These are phyloP conservation scores for Cladosporium colombiae DNA, from an alignment of 2,329 filamentous ascomycete species.

Conservation along the genomic window DNA sequence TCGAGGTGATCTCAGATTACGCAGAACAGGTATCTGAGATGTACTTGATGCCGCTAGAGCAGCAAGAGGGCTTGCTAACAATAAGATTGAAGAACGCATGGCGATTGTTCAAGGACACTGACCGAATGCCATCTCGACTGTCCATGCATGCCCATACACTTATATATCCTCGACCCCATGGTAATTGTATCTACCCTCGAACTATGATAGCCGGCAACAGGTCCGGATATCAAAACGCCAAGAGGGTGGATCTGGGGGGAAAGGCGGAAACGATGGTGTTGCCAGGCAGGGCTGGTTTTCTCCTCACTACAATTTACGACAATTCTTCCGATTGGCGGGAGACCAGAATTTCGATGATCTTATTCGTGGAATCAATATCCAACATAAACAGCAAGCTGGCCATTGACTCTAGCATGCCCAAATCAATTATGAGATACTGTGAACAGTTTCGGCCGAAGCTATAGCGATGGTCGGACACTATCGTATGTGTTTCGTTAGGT, in stretches of 20 bases:
- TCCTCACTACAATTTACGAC: neutral
- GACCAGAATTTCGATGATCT: neutral
- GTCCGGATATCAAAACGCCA: neutral
- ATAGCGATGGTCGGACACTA: neutral
- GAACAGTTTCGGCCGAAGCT: neutral
- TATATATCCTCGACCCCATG: neutral
- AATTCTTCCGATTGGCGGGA: neutral
- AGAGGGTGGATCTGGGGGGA: neutral
- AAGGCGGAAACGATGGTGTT: neutral
- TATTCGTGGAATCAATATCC: neutral
- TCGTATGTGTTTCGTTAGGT: too few species aligned
- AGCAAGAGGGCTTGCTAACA: neutral
- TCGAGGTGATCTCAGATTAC: conserved; percentile 3
- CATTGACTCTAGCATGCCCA: neutral
- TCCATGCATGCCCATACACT: neutral
- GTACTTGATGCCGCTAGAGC: neutral
- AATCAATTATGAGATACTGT: neutral
- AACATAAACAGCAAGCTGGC: neutral
- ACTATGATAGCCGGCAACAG: neutral
- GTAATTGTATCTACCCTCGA: neutral
- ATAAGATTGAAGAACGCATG: neutral
- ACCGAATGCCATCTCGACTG: neutral
- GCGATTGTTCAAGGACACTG: neutral
- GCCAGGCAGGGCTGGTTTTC: neutral
- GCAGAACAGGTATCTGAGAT: neutral